Evolutionary conservation across 1,284 basidiomycete species (phyloP), one percentile per base, ranked within the genome.

Genomic region (Malassezia psittaci): DNA sequence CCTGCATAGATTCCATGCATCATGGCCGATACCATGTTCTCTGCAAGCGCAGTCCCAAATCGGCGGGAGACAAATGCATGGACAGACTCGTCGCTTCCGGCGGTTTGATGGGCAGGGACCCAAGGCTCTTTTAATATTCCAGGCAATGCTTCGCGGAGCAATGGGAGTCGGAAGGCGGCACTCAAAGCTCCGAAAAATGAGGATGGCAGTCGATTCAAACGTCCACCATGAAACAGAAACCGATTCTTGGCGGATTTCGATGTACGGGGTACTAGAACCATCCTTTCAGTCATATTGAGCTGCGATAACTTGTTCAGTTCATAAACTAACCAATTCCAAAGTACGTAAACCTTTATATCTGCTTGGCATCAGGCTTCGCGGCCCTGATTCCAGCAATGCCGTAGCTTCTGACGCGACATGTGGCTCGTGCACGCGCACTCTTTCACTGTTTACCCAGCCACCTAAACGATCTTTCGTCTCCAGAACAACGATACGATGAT

Each of bases 1-100:
- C 88, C 83, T 0, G 89, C 90, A 71, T 94, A 96, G 57, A 98
- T 87, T 0, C 91, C 93, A 67, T 96, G 91, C 1, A 90, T 82
- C 60, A 96, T 79, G 0, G 90, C 86, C 53, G 85, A 88, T 3
- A 86, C 84, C 48, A 94, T 80, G 4, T 81, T 81, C 10, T 83
- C 80, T 0, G 90, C 87, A 52, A 91, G 81, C 0, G 79, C 75
- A 1, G 78, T 68, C 0, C 89, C 88, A 56, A 96, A 86, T 11
- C 89, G 80, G 5, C 88, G 80, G 0, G 81, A 74, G 53, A 96
- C 76, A 67, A 96, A 88, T 0, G 81, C 75, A 64, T 93, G 83
- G 16, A 96, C 79, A 3, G 85, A 85, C 71, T 96, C 90, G 72
- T 96, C 91, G 1, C 60, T 63, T 45, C 62, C 44, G 16, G 46